These are phyloP conservation scores for Rhododendron simsii DNA, from an alignment of 148 eudicot genomes.

Conservation along the genomic window DNA sequence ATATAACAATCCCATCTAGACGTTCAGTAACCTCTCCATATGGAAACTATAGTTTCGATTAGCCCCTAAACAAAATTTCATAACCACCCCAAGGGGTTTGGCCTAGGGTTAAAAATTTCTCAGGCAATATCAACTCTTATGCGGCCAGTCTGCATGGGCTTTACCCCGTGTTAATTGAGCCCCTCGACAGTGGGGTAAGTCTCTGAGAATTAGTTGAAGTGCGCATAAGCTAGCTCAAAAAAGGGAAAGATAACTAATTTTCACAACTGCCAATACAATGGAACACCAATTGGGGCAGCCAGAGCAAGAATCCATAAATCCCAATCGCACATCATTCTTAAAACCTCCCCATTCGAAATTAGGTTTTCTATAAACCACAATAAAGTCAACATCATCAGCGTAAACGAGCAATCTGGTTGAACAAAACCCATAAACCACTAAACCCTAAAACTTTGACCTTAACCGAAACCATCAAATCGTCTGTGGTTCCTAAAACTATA, in stretches of 20 bases:
- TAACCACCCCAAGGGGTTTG: neutral
- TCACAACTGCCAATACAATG: neutral
- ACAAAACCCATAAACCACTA: neutral
- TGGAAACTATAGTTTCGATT: neutral
- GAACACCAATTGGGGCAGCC: neutral
- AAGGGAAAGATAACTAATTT: neutral
- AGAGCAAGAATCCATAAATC: neutral
- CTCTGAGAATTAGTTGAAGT: neutral
- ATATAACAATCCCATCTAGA: neutral
- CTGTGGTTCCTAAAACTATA: neutral
- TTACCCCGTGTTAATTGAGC: neutral
- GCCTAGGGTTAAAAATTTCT: neutral
- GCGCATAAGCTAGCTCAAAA: neutral
- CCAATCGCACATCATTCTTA: neutral
- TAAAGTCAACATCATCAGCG: conserved; percentile 5
- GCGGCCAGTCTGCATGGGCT: neutral
- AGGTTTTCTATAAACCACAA: conserved; percentile 3
- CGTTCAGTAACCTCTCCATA: neutral
- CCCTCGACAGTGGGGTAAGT: neutral
- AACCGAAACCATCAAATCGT: neutral
- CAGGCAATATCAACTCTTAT: neutral
- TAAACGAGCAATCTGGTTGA: neutral
- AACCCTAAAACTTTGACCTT: neutral
- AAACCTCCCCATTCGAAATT: conserved; percentile 3
- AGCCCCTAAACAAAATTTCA: neutral